Percentiles rank a stretch among this genome's conserved stretches.
Conservation (phyloP, 164 flowering plant genomes). For the Magnolia officinalis region DNA sequence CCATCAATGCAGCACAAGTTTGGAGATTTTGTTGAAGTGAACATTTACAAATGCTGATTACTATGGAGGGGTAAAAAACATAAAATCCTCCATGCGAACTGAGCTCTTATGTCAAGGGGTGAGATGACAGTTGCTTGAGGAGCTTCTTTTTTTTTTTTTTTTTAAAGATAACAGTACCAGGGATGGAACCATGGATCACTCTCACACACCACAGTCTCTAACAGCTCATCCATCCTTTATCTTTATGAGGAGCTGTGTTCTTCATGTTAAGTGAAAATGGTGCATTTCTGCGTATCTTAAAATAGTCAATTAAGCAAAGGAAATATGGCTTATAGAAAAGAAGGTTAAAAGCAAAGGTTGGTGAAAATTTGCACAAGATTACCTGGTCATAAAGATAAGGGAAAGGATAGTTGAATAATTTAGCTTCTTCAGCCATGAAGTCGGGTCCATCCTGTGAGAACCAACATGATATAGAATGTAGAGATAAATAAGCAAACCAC, state of each 20-base stretch:
- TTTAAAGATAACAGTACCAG: too few relatives aligned
- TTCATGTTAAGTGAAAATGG: background rate
- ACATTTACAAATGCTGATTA: too few relatives aligned
- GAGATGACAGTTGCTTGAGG: background rate
- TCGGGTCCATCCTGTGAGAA: constrained; percentile 82
- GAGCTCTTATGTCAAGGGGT: background rate
- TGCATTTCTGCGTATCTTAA: background rate
- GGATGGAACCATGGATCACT: too few relatives aligned
- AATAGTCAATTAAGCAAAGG: background rate
- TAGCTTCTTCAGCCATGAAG: constrained; percentile 90
- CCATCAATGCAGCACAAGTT: background rate
- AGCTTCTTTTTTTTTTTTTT: background rate
- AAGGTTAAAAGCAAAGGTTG: too few relatives aligned
- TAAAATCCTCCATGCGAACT: background rate
- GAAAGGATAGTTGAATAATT: constrained; percentile 62
- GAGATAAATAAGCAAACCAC: constrained; percentile 3
- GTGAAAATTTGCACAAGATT: background rate
- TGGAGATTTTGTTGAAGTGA: background rate
- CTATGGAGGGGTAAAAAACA: background rate
- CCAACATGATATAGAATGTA: background rate
- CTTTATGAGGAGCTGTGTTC: background rate
- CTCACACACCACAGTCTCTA: too few relatives aligned
- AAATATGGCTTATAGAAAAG: background rate
- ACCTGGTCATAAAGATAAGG: constrained; percentile 95
- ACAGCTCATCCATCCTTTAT: too few relatives aligned